phyloP scores from a whole-genome alignment of 1,284 basidiomycete species.

The Irpex rosettiformis region DNA sequence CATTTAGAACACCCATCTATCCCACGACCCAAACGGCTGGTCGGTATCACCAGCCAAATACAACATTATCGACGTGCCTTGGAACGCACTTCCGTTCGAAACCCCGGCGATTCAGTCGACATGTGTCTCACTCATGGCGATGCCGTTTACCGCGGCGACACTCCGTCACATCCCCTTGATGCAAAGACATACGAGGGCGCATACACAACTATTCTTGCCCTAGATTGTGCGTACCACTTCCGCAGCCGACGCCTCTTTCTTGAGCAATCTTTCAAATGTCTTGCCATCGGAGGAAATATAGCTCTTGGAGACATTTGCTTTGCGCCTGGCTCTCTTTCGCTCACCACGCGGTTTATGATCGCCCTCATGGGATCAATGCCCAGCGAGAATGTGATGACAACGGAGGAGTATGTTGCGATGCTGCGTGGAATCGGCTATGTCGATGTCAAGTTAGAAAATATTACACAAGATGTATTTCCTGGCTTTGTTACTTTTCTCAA shows the following conservation, averaged over 20 bases:
- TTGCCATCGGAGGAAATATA: slow-evolving; percentile 50
- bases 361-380: slow-evolving; percentile 44
- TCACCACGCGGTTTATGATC: slow-evolving; percentile 13
- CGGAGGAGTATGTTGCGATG: slow-evolving; percentile 41
- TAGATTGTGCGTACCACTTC: slow-evolving; percentile 77
- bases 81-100: slow-evolving; percentile 34
- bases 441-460: slow-evolving; percentile 56
- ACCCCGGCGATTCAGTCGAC: slow-evolving; percentile 10
- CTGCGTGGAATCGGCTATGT: slow-evolving; percentile 52
- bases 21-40: slow-evolving; percentile 45
- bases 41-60: slow-evolving; percentile 59
- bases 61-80: slow-evolving; percentile 47
- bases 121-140: slow-evolving; percentile 44
- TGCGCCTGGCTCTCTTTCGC: slow-evolving; percentile 15
- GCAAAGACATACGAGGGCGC: slow-evolving; percentile 22
- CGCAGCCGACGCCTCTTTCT: slow-evolving; percentile 48
- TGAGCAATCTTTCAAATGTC: slow-evolving; percentile 40
- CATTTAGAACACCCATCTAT: slow-evolving; percentile 41
- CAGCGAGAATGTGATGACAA: slow-evolving; percentile 45
- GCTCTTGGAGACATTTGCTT: slow-evolving; percentile 68
- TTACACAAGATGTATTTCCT: slow-evolving; percentile 58
- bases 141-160: slow-evolving; percentile 38
- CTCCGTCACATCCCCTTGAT: slow-evolving; percentile 38
- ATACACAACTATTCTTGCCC: slow-evolving; percentile 50
- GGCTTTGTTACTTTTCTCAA: slow-evolving; percentile 51